Base-by-base conservation (phyloP, 306 rosid genomes). In the Argentina anserina region DNA sequence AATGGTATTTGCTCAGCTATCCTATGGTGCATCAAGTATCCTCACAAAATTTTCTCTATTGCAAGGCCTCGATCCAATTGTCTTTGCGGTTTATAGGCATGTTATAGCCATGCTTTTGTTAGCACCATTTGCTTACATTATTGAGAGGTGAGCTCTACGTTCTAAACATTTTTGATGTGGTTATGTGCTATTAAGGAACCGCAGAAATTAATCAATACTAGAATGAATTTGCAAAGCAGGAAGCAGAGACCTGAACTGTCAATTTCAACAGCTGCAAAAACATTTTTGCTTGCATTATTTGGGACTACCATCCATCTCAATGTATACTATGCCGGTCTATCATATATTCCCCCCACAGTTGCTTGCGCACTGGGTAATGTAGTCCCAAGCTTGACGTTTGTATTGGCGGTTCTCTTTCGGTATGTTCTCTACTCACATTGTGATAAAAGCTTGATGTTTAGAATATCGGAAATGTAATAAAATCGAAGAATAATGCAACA, bases 291-390 rank as follows among this genome's bases (percentile, higher is more conserved):
- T 9, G 42, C 87, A 36, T 63, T 72, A 4, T 26, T 83, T 6
- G 86, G 86, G 29, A 76, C 75, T 8, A 80, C 87, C n/a, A 66
- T 80, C 73, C 78, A 65, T 67, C 69, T 80, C 6, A 80, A 83
- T 68, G 29, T 80, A 17, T 80, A 28, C 50, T 74, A 74, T 42
- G 78, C 82, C n/a, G 87, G 84, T 41, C 45, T 84, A 42, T 50
- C 72, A 2, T 69, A 65, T 75, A 70, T 74, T 65, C 75, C 82
- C 23, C 65, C 80, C 2, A 77, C 84, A 0, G 82, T 84, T 15
- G 80, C 66, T 23, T 8, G 53, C 29, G 84, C 87, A 67, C 74
- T 84, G 53, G 71, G 75, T 47, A 84, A 84, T 55, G 78, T 80
- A 39, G 39, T 77, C 55, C 84, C 80, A 6, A 71, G 80, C 55